phyloP scores from a whole-genome alignment of 257 asterid species.

The Solanum appendiculatum region DNA sequence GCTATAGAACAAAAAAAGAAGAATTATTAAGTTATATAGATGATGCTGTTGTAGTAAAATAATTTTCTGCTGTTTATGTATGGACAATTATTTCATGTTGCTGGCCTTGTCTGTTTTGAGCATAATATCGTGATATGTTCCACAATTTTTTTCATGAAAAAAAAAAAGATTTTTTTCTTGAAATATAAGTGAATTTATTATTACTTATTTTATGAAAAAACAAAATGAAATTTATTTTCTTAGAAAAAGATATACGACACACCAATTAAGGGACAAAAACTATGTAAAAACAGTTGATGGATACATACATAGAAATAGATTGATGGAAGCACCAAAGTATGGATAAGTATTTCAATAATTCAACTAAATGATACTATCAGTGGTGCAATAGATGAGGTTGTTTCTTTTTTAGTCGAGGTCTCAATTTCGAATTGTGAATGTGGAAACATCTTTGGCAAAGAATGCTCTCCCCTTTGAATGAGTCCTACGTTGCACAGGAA shows the following conservation, averaged over 20 bases:
- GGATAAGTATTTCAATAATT: neutral
- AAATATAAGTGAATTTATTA: neutral
- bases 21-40: neutral
- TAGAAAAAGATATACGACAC: neutral
- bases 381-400: too few relatives aligned
- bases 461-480: neutral
- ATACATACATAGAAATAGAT: neutral
- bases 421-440: neutral
- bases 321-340: neutral
- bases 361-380: neutral
- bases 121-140: neutral
- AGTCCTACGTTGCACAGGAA: too few relatives aligned
- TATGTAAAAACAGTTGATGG: neutral
- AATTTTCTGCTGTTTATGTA: neutral
- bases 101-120: neutral
- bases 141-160: neutral
- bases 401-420: too few relatives aligned
- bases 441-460: too few relatives aligned
- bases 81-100: neutral
- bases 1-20: neutral
- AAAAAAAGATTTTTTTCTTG: too few relatives aligned
- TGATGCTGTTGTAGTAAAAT: neutral
- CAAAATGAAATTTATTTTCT: too few relatives aligned
- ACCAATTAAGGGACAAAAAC: neutral
- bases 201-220: too few relatives aligned